phyloP scores from a whole-genome alignment of 441 rosid species.

The Rhodomyrtus psidioides region DNA sequence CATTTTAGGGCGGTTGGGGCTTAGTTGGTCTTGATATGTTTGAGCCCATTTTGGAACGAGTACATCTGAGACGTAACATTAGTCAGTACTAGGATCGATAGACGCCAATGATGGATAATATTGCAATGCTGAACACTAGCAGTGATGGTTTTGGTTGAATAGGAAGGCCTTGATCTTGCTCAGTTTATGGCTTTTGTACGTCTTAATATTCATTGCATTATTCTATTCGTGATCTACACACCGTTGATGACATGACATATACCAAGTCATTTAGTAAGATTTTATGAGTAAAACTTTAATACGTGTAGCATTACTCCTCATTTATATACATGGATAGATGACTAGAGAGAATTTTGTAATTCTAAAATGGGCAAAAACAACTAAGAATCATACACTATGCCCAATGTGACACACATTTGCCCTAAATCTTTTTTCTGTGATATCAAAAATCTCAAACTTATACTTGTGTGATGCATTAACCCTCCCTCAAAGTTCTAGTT shows the following conservation, averaged over 20 bases:
- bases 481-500: no score
- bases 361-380: no score
- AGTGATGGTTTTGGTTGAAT: no score
- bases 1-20: background rate
- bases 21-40: background rate
- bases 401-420: no score
- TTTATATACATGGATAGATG: background rate
- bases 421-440: no score
- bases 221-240: background rate
- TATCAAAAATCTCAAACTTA: no score
- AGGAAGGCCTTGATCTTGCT: background rate
- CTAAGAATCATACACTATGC: no score
- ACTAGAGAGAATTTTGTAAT: background rate
- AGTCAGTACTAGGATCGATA: background rate
- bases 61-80: background rate
- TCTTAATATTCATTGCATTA: background rate
- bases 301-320: background rate
- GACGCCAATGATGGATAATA: background rate
- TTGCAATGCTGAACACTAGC: background rate
- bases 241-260: background rate
- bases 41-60: background rate
- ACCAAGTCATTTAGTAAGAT: background rate
- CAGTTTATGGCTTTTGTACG: background rate
- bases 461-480: no score
- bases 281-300: background rate